A percentile compares a stretch with the other conserved stretches of the same genome.
phyloP scores from a whole-genome alignment of 139 green algal species.

The Pseudopediastrum boryanum region DNA sequence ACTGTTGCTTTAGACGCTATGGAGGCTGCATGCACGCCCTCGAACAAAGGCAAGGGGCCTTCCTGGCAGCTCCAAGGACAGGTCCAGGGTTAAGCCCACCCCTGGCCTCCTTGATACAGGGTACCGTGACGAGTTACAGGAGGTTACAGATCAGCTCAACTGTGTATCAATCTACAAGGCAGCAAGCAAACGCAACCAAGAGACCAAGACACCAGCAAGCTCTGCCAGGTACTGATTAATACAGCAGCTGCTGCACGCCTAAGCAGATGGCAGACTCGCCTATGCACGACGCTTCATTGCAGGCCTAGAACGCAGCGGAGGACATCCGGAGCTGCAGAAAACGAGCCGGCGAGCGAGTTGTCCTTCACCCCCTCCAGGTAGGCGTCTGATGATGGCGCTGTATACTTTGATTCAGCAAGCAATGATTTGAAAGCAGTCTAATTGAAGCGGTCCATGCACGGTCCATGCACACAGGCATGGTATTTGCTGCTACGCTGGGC shows the following conservation, averaged over 20 bases:
- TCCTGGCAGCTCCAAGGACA: too few relatives aligned
- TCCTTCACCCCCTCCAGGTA: too few relatives aligned
- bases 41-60: too few relatives aligned
- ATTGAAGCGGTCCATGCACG: background rate
- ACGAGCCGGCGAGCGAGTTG: background rate
- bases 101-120: too few relatives aligned
- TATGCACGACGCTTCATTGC: background rate
- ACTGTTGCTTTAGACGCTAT: too few relatives aligned
- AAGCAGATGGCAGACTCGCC: background rate
- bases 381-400: too few relatives aligned
- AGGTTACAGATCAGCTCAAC: conserved; percentile 22
- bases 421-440: background rate
- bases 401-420: too few relatives aligned
- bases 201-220: conserved; percentile 15
- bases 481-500: background rate
- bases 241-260: background rate
- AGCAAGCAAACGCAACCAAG: conserved; percentile 8
- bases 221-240: conserved; percentile 4
- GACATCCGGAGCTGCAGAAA: conserved; percentile 2
- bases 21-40: too few relatives aligned
- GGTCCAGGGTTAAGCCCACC: too few relatives aligned
- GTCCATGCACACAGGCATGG: background rate
- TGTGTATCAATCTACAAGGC: conserved; percentile 5
- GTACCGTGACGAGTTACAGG: too few relatives aligned
- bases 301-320: conserved; percentile 25